phyloP scores from a whole-genome alignment of 108 stramenopile genomes.

The Fistulifera pelliculosa region DNA sequence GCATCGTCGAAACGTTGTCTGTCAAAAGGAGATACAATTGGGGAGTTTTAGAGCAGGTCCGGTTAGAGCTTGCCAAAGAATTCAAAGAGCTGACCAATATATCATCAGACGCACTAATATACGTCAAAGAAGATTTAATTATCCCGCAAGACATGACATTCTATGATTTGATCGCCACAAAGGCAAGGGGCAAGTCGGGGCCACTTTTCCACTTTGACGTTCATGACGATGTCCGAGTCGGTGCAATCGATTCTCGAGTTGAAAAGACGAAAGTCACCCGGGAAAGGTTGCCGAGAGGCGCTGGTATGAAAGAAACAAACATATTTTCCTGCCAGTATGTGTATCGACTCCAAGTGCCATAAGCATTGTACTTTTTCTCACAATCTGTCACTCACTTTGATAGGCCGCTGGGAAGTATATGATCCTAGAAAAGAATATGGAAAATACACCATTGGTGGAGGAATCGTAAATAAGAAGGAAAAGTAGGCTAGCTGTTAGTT shows the following conservation, averaged over 20 bases:
- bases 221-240: conserved; percentile 90
- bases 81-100: conserved; percentile 76
- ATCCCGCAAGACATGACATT: conserved; percentile 93
- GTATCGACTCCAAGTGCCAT: no score
- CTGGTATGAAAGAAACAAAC: conserved; percentile 98
- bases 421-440: conserved; percentile 90
- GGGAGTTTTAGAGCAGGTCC: conserved; percentile 82
- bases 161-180: conserved; percentile 93
- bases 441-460: conserved; percentile 81
- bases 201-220: conserved; percentile 97
- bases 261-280: conserved; percentile 97
- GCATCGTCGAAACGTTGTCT: conserved; percentile 67
- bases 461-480: conserved; percentile 60
- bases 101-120: conserved; percentile 81
- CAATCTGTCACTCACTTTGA: no score
- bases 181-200: conserved; percentile 93
- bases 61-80: conserved; percentile 65
- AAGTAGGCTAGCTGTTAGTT: no score
- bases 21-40: conserved; percentile 87
- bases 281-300: conserved; percentile 92
- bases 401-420: conserved; percentile 87
- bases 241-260: conserved; percentile 70
- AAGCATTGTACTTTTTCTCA: no score
- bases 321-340: conserved; percentile 90
- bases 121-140: conserved; percentile 99